These are phyloP conservation scores for Neonectria coccinea DNA, from an alignment of 2,329 filamentous ascomycete species.

Conservation along the genomic window DNA sequence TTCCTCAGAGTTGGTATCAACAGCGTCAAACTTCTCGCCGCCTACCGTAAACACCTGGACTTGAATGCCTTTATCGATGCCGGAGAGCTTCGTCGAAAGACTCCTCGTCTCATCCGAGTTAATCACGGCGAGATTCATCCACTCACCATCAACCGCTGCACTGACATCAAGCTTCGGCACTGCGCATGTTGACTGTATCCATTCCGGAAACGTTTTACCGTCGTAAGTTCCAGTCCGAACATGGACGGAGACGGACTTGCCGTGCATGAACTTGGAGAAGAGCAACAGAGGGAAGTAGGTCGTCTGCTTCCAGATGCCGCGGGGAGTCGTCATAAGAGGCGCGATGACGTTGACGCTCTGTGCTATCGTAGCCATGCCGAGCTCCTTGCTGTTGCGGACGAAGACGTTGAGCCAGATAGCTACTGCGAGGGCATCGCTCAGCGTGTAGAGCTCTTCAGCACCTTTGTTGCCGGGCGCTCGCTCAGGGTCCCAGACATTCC, in stretches of 20 bases:
- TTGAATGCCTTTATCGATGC: no score
- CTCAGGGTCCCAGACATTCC: slow-evolving; percentile 83
- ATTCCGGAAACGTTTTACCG: slow-evolving; percentile 68
- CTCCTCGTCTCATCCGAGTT: no score
- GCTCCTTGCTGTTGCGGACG: slow-evolving; percentile 73
- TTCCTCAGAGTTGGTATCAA: slow-evolving; percentile 69
- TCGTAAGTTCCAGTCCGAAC: slow-evolving; percentile 71
- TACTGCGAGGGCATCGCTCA: slow-evolving; percentile 79
- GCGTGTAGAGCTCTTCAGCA: slow-evolving; percentile 78
- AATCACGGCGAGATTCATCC: no score
- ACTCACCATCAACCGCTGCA: no score
- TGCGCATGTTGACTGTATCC: no score
- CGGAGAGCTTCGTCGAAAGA: no score
- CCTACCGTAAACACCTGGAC: no score
- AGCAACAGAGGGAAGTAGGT: slow-evolving; percentile 80
- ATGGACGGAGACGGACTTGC: slow-evolving; percentile 74
- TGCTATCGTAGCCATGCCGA: slow-evolving; percentile 83
- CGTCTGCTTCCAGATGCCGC: slow-evolving; percentile 74
- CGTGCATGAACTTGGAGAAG: slow-evolving; percentile 69
- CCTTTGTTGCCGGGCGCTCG: slow-evolving; percentile 76
- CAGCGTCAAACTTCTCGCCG: slow-evolving; percentile 47
- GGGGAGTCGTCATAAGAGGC: slow-evolving; percentile 75
- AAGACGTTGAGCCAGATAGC: slow-evolving; percentile 80
- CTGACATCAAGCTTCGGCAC: no score
- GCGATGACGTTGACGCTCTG: slow-evolving; percentile 82